A percentile compares a stretch with the other conserved stretches of the same genome.
Conservation (phyloP, 228 moss, liverwort and hornwort genomes). For the Sphagnum fallax region DNA sequence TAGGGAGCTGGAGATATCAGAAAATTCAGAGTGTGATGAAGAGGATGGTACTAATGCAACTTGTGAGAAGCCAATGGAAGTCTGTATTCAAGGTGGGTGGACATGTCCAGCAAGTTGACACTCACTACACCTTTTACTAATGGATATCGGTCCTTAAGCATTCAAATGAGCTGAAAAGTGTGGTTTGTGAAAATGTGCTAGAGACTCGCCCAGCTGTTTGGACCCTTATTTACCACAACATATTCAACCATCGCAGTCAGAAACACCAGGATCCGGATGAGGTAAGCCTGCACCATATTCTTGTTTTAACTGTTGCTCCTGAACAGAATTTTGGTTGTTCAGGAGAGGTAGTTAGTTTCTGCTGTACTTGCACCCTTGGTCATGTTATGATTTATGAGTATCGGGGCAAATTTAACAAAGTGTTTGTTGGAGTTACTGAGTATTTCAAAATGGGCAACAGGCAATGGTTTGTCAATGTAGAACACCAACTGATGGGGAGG, state of each 20-base stretch:
- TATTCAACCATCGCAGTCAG: conserved; percentile 69
- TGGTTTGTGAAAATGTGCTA: conserved; percentile 3
- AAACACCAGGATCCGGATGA: conserved; percentile 75
- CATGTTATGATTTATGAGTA: not conserved
- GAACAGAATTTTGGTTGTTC: no score
- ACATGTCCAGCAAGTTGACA: not conserved
- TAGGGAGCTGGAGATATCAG: conserved; percentile 76
- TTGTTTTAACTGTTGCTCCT: no score
- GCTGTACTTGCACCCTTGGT: no score
- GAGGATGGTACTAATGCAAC: conserved; percentile 69
- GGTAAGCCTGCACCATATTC: conserved; percentile 19
- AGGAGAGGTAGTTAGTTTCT: no score
- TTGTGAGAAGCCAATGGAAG: conserved; percentile 59
- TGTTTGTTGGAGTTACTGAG: not conserved
- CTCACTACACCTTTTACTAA: not conserved
- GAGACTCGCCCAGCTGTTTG: conserved; percentile 67
- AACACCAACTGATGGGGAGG: conserved; percentile 50
- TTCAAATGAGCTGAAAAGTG: no score
- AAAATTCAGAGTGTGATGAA: conserved; percentile 71
- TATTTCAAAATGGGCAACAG: conserved; percentile 17
- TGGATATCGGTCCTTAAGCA: no score
- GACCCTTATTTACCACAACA: conserved; percentile 69
- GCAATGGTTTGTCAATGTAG: conserved; percentile 85
- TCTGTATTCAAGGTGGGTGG: conserved; percentile 30
- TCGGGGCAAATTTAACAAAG: not conserved